Conservation (phyloP, 805 yeast genomes). For the Kluyveromyces wickerhamii region DNA sequence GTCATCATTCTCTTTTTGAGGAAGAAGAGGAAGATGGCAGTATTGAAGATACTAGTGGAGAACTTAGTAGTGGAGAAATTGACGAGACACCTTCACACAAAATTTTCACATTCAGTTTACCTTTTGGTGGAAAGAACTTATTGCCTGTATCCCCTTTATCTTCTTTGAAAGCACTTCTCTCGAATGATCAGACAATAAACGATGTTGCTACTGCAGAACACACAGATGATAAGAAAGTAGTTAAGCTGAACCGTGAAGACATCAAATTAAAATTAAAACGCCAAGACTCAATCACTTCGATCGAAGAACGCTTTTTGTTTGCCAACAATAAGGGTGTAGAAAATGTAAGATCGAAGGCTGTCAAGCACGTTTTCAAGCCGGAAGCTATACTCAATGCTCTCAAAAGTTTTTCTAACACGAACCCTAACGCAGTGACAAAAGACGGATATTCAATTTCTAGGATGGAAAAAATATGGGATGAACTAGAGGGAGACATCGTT, state of each 20-base stretch:
- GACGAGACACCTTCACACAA: constrained; percentile 19
- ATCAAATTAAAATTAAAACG: constrained; percentile 34
- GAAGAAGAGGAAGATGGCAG: constrained; percentile 4
- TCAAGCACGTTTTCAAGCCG: constrained; percentile 52
- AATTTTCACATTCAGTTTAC: constrained; percentile 33
- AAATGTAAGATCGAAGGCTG: constrained; percentile 61
- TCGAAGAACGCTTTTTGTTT: constrained; percentile 57
- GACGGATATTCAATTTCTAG: constrained; percentile 22
- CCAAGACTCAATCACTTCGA: constrained; percentile 49
- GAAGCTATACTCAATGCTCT: constrained; percentile 28
- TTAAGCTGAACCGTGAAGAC: constrained; percentile 12
- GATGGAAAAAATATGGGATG: constrained; percentile 43
- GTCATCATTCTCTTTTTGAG: constrained; percentile 5
- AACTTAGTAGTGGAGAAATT: constrained; percentile 9
- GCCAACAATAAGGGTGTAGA: constrained; percentile 49
- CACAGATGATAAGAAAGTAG: constrained; percentile 9
- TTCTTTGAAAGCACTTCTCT: constrained; percentile 4
- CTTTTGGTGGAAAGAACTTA: constrained; percentile 30
- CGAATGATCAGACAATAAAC: constrained; percentile 7
- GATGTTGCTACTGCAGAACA: constrained; percentile 5
- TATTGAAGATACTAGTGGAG: constrained; percentile 2
- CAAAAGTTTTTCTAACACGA: constrained; percentile 14
- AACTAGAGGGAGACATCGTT: constrained; percentile 69
- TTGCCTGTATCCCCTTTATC: constrained; percentile 12
- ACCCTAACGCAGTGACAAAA: constrained; percentile 14